Evolutionary conservation across 2,329 filamentous ascomycete species (phyloP).

Genomic region (Fusarium palustre): DNA sequence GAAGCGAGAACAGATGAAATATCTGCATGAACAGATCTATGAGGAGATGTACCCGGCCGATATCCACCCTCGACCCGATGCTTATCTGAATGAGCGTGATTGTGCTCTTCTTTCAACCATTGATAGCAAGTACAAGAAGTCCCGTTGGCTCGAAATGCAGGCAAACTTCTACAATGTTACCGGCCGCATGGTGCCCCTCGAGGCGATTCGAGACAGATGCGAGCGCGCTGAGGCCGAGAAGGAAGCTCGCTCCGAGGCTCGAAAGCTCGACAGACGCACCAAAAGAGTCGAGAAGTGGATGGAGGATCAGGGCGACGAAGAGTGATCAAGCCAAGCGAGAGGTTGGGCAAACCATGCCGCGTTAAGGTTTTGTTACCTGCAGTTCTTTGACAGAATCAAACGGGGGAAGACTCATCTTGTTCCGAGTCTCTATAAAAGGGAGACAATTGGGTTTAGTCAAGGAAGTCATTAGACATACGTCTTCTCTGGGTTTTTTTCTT

Average conservation of each 20-base stretch:
- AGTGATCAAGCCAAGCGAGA: background rate
- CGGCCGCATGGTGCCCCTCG: conserved; percentile 55
- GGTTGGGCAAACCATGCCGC: background rate
- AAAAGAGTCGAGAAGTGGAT: conserved; percentile 42
- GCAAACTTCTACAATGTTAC: conserved; percentile 59
- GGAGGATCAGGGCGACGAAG: background rate
- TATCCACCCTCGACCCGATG: conserved; percentile 40
- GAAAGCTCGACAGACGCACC: conserved; percentile 4
- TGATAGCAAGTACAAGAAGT: conserved; percentile 50
- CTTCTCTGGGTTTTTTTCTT: background rate
- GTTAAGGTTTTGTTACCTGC: conserved; percentile 5
- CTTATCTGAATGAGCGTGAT: conserved; percentile 48
- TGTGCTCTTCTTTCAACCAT: conserved; percentile 53
- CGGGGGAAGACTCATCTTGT: background rate
- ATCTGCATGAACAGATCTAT: conserved; percentile 51
- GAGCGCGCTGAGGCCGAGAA: conserved; percentile 46
- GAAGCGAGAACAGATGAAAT: conserved; percentile 44
- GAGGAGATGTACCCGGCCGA: conserved; percentile 48
- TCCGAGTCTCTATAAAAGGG: conserved; percentile 3
- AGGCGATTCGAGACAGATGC: conserved; percentile 53
- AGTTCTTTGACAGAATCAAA: background rate
- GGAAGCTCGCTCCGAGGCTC: conserved; percentile 9
- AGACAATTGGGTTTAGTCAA: background rate
- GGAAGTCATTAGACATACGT: background rate
- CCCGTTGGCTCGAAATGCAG: conserved; percentile 58